Base-by-base conservation (phyloP, 768 basidiomycete genomes). In the Floccularia luteovirens region DNA sequence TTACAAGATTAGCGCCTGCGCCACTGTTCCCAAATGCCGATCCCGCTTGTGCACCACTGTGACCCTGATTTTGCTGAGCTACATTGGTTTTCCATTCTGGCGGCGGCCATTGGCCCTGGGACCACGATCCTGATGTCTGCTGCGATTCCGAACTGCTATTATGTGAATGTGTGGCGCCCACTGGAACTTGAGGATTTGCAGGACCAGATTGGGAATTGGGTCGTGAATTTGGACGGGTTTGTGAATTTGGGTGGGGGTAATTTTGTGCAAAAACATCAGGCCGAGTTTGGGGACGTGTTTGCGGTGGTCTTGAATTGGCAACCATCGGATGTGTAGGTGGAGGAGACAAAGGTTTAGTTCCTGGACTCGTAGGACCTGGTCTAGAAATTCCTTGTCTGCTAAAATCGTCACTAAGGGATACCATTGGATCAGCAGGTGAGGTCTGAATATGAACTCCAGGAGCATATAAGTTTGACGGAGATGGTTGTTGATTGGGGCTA, bases 91-190 rank as follows among this genome's bases (percentile, higher is more conserved):
- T 53, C 70, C 69, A 70, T 36, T 69, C 67, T 16, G 63, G 50
- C 43, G 69, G 69, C 20, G 70, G 67, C 70, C 69, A 70, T 38
- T 61, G 61, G 8, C 41, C 39, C 38, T 59, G 63, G 12, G 56
- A 43, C 57, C 50, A 56, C 20, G 37, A 38, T n/a, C 43, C 47
- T 16, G 53, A 39, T 5, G 53, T 27, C 24, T 12, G 16, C 16
- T 38, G 22, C 12, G 52, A 43, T 36, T 43, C 47, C n/a, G 17
- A 14, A 2, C 12, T 12, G 25, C 10, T 8, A 21, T 11, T 12
- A 14, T 7, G 38, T 28, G 38, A 24, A 27, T 7, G 16, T 7
- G 38, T n/a, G 23, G 25, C 17, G 5, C 10, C 13, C 36, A n/a
- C 36, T 27, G 41, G 43, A 33, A 31, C 25, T 32, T 33, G 32